Evolutionary conservation across 148 eudicot genomes (phyloP).

Genomic region (Limonium bicolor): DNA sequence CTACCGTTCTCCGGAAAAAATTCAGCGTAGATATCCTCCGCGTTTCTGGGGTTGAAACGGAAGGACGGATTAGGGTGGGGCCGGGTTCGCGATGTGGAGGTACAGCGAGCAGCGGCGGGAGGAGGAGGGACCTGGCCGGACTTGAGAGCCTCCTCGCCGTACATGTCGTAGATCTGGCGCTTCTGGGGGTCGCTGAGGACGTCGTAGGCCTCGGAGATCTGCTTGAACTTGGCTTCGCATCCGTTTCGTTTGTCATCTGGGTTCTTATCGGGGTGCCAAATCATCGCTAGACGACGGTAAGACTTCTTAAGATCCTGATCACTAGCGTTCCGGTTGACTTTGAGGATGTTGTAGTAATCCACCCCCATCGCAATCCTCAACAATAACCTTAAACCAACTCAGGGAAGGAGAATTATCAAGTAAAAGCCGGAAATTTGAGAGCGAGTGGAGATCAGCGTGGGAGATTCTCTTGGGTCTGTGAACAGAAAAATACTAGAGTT

Average conservation of each 20-base stretch:
- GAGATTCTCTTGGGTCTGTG: too few relatives aligned
- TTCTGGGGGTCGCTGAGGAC: conserved; percentile 71
- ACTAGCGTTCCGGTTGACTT: conserved; percentile 74
- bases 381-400: too few relatives aligned
- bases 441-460: too few relatives aligned
- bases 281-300: conserved; percentile 70
- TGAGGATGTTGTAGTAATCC: conserved; percentile 70
- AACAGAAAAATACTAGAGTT: too few relatives aligned
- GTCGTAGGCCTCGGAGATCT: conserved; percentile 84
- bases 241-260: conserved; percentile 24
- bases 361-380: conserved; percentile 75
- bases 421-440: too few relatives aligned
- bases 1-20: conserved; percentile 33
- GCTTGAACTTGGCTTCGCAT: conserved; percentile 80
- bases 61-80: conserved; percentile 39
- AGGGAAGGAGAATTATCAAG: too few relatives aligned
- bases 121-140: conserved; percentile 66
- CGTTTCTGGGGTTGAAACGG: conserved; percentile 68
- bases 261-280: conserved; percentile 77
- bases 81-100: conserved; percentile 6
- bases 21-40: conserved; percentile 83
- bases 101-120: conserved; percentile 30
- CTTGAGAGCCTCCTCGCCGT: conserved; percentile 78
- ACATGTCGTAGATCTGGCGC: conserved; percentile 88
- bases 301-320: conserved; percentile 66